Percentiles rank a stretch among this genome's conserved stretches.
phyloP scores from a whole-genome alignment of 2,329 filamentous ascomycete genomes.

The Fusarium proliferatum region DNA sequence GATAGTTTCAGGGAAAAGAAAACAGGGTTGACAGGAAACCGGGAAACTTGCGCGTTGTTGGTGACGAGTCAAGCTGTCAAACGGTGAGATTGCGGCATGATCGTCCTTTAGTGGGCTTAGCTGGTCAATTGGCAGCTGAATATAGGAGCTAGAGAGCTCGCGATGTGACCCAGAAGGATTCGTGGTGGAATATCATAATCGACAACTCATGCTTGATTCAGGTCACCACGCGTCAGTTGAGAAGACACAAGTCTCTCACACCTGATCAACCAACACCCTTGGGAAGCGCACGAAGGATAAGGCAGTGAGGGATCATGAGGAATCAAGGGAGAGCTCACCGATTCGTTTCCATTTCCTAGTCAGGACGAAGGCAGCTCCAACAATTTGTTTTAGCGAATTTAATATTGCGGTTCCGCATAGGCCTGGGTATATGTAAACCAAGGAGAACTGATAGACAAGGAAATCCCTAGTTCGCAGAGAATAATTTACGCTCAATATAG shows the following conservation, averaged over 20 bases:
- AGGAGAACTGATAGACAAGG: constrained; percentile 9
- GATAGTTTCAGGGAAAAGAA: constrained; percentile 11
- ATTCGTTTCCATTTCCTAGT: background rate
- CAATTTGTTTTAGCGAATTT: constrained; percentile 8
- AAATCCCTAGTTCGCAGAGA: background rate
- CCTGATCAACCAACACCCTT: background rate
- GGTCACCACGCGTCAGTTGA: background rate
- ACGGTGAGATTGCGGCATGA: constrained; percentile 19
- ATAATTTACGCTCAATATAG: background rate
- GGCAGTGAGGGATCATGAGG: background rate
- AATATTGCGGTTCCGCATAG: constrained; percentile 8
- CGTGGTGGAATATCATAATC: constrained; percentile 18
- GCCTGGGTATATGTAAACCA: background rate
- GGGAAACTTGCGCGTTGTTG: constrained; percentile 10
- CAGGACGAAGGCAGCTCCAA: background rate
- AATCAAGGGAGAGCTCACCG: background rate
- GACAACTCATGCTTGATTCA: constrained; percentile 16
- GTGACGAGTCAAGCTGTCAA: constrained; percentile 37
- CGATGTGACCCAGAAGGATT: constrained; percentile 23
- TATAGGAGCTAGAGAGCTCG: constrained; percentile 11
- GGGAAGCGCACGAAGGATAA: constrained; percentile 1
- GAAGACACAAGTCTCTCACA: background rate
- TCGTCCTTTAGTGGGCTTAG: constrained; percentile 17
- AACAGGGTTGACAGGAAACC: constrained; percentile 18
- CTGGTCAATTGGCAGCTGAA: constrained; percentile 17